These are phyloP conservation scores for Xylaria sp. DNA, from an alignment of 2,329 filamentous ascomycete genomes.

Conservation along the genomic window DNA sequence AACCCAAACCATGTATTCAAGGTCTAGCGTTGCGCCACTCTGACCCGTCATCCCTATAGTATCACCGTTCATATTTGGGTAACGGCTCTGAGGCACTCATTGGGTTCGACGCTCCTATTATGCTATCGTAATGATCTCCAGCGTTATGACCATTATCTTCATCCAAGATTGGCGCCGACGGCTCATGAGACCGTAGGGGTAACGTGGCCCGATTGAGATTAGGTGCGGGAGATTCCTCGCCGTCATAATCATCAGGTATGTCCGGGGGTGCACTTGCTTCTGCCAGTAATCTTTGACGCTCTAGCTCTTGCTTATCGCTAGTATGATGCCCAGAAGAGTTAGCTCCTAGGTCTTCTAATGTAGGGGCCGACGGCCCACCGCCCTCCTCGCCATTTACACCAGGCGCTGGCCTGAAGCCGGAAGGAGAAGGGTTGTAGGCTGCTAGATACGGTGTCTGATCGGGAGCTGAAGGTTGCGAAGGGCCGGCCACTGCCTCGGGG, in stretches of 20 bases:
- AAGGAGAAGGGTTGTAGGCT: neutral
- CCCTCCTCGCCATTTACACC: conserved; percentile 2
- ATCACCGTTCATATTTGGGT: conserved; percentile 52
- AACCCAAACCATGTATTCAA: conserved; percentile 8
- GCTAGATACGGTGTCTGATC: conserved; percentile 3
- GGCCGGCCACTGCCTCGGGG: conserved; percentile 50
- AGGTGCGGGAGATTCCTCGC: conserved; percentile 40
- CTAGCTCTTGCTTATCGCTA: conserved; percentile 79
- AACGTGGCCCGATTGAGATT: conserved; percentile 37
- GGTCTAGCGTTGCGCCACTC: neutral
- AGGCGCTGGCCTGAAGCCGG: neutral
- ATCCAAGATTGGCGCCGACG: conserved; percentile 48
- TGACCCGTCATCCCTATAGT: neutral
- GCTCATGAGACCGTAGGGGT: conserved; percentile 41
- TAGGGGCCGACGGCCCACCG: conserved; percentile 56
- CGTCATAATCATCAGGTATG: conserved; percentile 40
- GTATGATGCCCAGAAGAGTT: conserved; percentile 48
- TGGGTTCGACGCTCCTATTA: conserved; percentile 58
- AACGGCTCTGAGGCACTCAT: conserved; percentile 46
- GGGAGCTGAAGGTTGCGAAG: conserved; percentile 53
- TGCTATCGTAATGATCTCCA: conserved; percentile 56
- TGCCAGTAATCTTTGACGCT: conserved; percentile 63
- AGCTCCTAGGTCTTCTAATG: conserved; percentile 56
- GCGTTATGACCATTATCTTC: conserved; percentile 41
- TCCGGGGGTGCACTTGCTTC: conserved; percentile 63